Evolutionary conservation across 176 grass and related monocot genomes (phyloP), one percentile per base, ranked within the genome.

Genomic region (Pontederia crassipes): DNA sequence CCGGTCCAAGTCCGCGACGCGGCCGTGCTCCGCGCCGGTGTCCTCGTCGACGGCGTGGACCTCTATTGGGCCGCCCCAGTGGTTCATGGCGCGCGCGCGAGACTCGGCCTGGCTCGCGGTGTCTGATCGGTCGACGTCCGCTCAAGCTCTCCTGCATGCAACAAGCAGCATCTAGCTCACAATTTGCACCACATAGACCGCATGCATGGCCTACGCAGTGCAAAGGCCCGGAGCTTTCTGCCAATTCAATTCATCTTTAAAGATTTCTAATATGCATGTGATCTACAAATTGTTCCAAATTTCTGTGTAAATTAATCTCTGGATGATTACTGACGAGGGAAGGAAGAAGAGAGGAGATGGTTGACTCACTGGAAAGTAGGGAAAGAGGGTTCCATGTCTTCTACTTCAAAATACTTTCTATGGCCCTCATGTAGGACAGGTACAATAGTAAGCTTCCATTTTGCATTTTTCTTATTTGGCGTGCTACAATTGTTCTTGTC

Each of bases 21-120:
- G 83, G 78, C 87, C 85, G 52, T 90, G 92, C 75, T 90, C 81
- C 27, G 90, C 87, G 49, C 82, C 92, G 50, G 86, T 76, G 48
- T 60, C 68, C 0, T 60, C 72, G 18, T 85, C 80, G 24, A 9
- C 62, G 24, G 12, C 62, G 16, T 73, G 68, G 70, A 92, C 88
- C 77, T 97, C 93, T 62, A 97, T 91, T 48, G 93, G 64, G 62
- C 93, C 93, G 51, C 87, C 87, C 93, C 93, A 92, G 29, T 81
- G 79, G 84, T 97, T 97, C 20, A 50, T 84, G 5, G 86, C 66
- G 66, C 75, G 80, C 89, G 89, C 89, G 35, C 52, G 69, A 24
- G 56, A 16, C 17, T 60, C 32, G 59, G 26, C 15, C 17, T 16
- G 20, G 20, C 20, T 24, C 20, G 20, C 20, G 20, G 20, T 49